Evolutionary conservation across 1,284 basidiomycete genomes (phyloP).

Genomic region (Takashimella koratensis): DNA sequence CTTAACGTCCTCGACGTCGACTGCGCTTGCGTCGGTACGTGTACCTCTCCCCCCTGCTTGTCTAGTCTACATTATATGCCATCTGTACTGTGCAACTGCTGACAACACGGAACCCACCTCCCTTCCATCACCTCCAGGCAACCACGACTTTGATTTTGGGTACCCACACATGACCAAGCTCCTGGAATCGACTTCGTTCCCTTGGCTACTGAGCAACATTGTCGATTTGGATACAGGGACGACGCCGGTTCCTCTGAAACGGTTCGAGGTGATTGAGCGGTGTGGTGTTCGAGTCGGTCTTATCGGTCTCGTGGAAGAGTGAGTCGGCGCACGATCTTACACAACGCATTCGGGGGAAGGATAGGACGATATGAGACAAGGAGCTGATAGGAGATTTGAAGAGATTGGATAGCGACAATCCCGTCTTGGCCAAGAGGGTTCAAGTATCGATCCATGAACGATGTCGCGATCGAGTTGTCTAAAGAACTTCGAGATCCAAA

Average conservation of each 20-base stretch:
- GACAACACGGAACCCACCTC: too few relatives aligned
- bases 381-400: conserved; percentile 21
- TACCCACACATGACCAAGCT: conserved; percentile 75
- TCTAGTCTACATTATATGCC: too few relatives aligned
- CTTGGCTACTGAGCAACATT: conserved; percentile 71
- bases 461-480: conserved; percentile 64
- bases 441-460: conserved; percentile 64
- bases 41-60: too few relatives aligned
- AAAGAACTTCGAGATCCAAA: conserved; percentile 65
- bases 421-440: conserved; percentile 75
- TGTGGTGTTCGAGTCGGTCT: conserved; percentile 68
- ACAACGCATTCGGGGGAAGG: not conserved
- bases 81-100: too few relatives aligned
- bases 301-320: conserved; percentile 81
- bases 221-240: conserved; percentile 60
- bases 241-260: conserved; percentile 58
- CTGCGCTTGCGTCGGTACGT: conserved; percentile 39
- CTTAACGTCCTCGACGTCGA: conserved; percentile 58
- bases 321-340: too few relatives aligned
- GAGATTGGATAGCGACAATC: conserved; percentile 83
- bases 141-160: conserved; percentile 77
- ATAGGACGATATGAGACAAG: not conserved
- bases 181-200: conserved; percentile 64
- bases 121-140: conserved; percentile 53
- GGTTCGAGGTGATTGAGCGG: conserved; percentile 63